Conservation (phyloP, 176 grass and related monocot genomes). For the Aegilops longissima region DNA sequence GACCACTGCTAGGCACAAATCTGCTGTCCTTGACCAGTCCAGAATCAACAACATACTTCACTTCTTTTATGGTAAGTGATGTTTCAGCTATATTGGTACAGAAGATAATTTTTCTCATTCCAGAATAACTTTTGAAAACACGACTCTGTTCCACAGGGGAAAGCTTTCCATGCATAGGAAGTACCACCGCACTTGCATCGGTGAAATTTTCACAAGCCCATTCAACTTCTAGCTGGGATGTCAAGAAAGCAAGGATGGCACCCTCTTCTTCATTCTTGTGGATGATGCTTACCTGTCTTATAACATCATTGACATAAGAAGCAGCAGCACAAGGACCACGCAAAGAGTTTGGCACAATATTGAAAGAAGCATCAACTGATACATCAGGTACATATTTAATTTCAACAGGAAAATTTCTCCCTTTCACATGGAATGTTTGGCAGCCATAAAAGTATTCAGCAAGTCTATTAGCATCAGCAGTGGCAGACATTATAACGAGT, state of each 20-base stretch:
- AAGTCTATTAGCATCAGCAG: slow-evolving; percentile 77
- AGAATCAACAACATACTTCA: slow-evolving; percentile 92
- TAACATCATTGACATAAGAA: slow-evolving; percentile 75
- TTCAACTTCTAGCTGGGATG: slow-evolving; percentile 94
- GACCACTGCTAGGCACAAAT: slow-evolving; percentile 64
- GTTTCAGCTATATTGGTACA: slow-evolving; percentile 93
- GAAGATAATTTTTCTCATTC: slow-evolving; percentile 89
- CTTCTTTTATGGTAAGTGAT: slow-evolving; percentile 77
- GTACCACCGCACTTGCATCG: slow-evolving; percentile 57
- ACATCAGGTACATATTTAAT: slow-evolving; percentile 72
- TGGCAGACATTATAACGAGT: slow-evolving; percentile 98
- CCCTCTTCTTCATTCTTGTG: slow-evolving; percentile 84
- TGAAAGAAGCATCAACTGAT: slow-evolving; percentile 35
- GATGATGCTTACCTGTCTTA: slow-evolving; percentile 66
- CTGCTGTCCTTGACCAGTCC: slow-evolving; percentile 84
- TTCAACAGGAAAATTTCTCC: slow-evolving; percentile 87
- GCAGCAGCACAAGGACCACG: slow-evolving; percentile 45
- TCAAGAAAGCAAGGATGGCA: slow-evolving; percentile 88
- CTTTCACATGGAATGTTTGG: slow-evolving; percentile 58
- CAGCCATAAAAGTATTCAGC: slow-evolving; percentile 84
- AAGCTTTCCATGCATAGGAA: slow-evolving; percentile 91
- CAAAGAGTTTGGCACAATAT: slow-evolving; percentile 3
- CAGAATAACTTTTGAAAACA: slow-evolving; percentile 81
- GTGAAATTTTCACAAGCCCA: slow-evolving; percentile 79
- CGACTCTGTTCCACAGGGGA: slow-evolving; percentile 63